These are phyloP conservation scores for Lecanicillium sp. DNA, from an alignment of 2,329 filamentous ascomycete species.

Conservation along the genomic window DNA sequence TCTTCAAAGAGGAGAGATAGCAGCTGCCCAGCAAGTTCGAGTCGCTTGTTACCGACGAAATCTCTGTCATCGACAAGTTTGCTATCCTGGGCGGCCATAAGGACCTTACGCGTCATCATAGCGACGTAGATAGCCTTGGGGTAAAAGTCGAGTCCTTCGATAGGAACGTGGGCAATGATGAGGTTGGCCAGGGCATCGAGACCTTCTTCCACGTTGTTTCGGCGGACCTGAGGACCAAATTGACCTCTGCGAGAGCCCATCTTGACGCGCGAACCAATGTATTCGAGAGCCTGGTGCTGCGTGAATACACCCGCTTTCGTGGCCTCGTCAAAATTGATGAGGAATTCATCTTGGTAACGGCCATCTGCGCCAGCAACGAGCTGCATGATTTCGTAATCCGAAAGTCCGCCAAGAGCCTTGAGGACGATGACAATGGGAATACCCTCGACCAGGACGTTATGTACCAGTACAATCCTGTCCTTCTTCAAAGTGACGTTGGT, in stretches of 20 bases:
- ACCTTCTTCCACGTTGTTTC: slow-evolving; percentile 85
- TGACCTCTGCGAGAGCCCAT: slow-evolving; percentile 66
- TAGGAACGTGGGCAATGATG: slow-evolving; percentile 89
- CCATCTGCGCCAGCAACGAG: slow-evolving; percentile 84
- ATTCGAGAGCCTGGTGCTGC: slow-evolving; percentile 92
- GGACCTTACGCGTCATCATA: slow-evolving; percentile 91
- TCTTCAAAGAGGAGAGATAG: slow-evolving; percentile 93
- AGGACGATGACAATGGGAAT: slow-evolving; percentile 92
- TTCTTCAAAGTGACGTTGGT: slow-evolving; percentile 95
- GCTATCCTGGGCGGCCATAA: slow-evolving; percentile 88
- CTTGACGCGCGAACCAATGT: slow-evolving; percentile 80
- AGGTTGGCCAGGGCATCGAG: slow-evolving; percentile 89
- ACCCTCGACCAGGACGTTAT: slow-evolving; percentile 89
- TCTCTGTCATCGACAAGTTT: slow-evolving; percentile 92
- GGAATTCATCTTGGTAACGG: slow-evolving; percentile 88
- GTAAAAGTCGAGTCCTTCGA: slow-evolving; percentile 86
- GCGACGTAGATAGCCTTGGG: slow-evolving; percentile 96
- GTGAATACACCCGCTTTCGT: slow-evolving; percentile 80
- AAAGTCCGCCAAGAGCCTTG: slow-evolving; percentile 88
- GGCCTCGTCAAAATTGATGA: slow-evolving; percentile 91
- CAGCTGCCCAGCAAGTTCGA: slow-evolving; percentile 92
- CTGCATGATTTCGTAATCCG: slow-evolving; percentile 90
- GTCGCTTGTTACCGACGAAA: slow-evolving; percentile 94
- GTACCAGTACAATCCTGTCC: slow-evolving; percentile 78
- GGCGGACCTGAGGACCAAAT: slow-evolving; percentile 50